phyloP scores from a whole-genome alignment of 2,329 filamentous ascomycete species.

The Exophiala phaeomuriformis region DNA sequence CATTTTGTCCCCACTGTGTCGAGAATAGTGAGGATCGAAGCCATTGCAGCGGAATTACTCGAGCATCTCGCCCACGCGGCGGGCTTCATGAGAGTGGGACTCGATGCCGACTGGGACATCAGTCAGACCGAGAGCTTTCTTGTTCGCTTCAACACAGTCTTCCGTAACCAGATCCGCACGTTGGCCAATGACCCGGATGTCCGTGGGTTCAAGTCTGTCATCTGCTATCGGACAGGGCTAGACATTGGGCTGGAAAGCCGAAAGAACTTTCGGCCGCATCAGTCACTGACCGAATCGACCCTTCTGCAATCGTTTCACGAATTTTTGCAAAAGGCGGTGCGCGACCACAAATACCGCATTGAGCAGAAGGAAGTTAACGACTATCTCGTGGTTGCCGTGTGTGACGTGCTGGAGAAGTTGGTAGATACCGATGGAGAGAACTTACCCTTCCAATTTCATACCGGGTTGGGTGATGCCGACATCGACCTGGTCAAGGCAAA shows the following conservation, averaged over 20 bases:
- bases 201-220: constrained; percentile 73
- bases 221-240: constrained; percentile 73
- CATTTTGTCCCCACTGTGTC: constrained; percentile 56
- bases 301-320: constrained; percentile 24
- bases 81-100: constrained; percentile 34
- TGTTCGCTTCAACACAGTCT: constrained; percentile 43
- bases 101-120: constrained; percentile 36
- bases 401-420: constrained; percentile 50
- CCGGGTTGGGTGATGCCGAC: constrained; percentile 73
- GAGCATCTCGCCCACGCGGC: constrained; percentile 43
- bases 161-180: constrained; percentile 47
- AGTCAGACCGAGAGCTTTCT: constrained; percentile 27
- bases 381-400: constrained; percentile 58
- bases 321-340: constrained; percentile 22
- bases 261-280: constrained; percentile 26
- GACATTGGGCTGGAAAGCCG: constrained; percentile 42
- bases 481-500: constrained; percentile 63
- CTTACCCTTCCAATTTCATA: constrained; percentile 72
- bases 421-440: constrained; percentile 30
- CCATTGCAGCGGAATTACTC: constrained; percentile 57
- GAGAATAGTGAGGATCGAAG: constrained; percentile 71
- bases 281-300: constrained; percentile 24
- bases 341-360: constrained; percentile 38
- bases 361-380: constrained; percentile 61
- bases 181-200: constrained; percentile 60